phyloP scores from a whole-genome alignment of 176 grass and related monocot genomes.

The Tuctoria greenei region DNA sequence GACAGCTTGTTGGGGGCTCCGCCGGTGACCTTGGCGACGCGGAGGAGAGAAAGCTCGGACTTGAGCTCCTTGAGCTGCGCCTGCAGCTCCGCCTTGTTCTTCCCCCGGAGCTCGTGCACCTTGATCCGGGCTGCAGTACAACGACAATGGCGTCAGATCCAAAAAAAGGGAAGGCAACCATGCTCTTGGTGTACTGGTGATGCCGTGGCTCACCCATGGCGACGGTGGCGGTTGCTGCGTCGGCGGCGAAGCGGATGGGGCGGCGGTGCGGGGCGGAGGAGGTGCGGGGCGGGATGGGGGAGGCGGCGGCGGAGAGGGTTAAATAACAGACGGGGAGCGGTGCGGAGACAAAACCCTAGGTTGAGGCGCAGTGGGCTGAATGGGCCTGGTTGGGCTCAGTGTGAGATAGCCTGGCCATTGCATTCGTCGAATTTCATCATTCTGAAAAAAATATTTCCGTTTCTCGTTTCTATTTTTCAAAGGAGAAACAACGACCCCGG shows the following conservation, averaged over 20 bases:
- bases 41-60: constrained; percentile 46
- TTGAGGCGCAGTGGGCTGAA: neutral
- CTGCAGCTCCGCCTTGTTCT: constrained; percentile 68
- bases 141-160: constrained; percentile 7
- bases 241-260: neutral
- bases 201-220: constrained; percentile 31
- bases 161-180: neutral
- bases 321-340: neutral
- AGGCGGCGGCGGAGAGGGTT: neutral
- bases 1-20: constrained; percentile 94
- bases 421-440: neutral
- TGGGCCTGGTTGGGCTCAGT: neutral
- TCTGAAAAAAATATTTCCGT: neutral
- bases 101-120: constrained; percentile 86
- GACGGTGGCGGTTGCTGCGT: neutral
- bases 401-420: neutral
- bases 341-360: constrained; percentile 27
- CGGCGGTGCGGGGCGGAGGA: neutral
- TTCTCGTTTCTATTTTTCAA: neutral
- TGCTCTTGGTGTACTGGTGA: neutral
- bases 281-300: neutral
- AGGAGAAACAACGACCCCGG: neutral
- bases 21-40: constrained; percentile 50
- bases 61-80: constrained; percentile 77
- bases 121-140: constrained; percentile 65